phyloP scores from a whole-genome alignment of 2,329 filamentous ascomycete genomes.

The Knufia petricola region DNA sequence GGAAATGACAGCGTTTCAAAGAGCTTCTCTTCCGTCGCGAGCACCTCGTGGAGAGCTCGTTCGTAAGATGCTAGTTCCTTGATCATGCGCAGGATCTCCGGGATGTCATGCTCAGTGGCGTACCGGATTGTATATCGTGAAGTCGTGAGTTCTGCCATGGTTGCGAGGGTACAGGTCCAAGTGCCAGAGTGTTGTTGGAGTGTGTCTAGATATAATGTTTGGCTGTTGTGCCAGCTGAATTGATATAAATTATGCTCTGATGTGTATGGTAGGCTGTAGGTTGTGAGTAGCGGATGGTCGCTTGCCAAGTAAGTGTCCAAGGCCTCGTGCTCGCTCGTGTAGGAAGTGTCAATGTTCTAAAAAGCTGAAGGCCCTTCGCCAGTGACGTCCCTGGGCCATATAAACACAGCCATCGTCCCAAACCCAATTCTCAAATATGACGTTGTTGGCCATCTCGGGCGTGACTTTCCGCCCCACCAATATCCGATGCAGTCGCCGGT shows the following conservation, averaged over 20 bases:
- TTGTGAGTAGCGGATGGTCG: too few species aligned
- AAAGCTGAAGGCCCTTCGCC: too few species aligned
- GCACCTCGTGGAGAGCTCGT: conserved; percentile 61
- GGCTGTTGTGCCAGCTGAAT: too few species aligned
- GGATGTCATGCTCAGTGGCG: conserved; percentile 53
- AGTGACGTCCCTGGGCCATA: too few species aligned
- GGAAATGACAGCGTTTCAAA: conserved; percentile 70
- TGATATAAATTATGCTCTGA: too few species aligned
- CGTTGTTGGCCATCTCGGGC: background rate
- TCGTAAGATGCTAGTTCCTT: conserved; percentile 82
- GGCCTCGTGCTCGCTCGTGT: too few species aligned
- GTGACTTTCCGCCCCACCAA: background rate
- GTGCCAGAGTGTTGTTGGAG: background rate
- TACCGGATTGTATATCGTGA: conserved; percentile 21
- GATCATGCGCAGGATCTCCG: conserved; percentile 71
- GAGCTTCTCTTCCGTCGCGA: conserved; percentile 69
- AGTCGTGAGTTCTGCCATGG: conserved; percentile 18
- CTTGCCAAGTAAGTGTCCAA: too few species aligned
- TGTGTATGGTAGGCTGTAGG: too few species aligned
- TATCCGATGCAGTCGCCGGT: too few species aligned
- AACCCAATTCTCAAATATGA: too few species aligned
- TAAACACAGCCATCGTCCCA: too few species aligned
- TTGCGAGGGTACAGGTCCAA: background rate
- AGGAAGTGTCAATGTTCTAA: too few species aligned
- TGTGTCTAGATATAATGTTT: background rate